phyloP scores from a whole-genome alignment of 306 rosid species.

The Medicago ruthenica region DNA sequence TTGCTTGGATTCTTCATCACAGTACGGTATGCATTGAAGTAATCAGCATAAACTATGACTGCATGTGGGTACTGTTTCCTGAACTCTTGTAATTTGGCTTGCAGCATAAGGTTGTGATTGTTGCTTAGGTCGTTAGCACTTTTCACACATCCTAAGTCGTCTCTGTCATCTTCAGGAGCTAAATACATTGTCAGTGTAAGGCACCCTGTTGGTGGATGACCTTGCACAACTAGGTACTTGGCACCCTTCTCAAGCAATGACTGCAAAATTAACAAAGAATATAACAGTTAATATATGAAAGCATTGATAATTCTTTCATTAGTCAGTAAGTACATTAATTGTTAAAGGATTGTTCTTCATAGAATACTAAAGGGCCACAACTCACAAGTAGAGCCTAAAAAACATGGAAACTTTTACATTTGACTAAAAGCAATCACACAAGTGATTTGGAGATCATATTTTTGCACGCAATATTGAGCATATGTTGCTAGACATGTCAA shows the following conservation, averaged over 20 bases:
- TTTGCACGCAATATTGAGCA: not conserved
- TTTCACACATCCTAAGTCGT: constrained; percentile 78
- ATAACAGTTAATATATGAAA: not conserved
- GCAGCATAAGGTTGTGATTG: constrained; percentile 61
- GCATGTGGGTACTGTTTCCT: constrained; percentile 71
- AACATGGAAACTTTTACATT: not conserved
- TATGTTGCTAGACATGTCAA: not conserved
- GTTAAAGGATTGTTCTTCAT: not conserved
- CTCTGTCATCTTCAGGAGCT: constrained; percentile 67
- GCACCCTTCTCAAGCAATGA: constrained; percentile 80
- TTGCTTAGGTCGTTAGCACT: constrained; percentile 66
- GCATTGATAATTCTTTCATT: not conserved
- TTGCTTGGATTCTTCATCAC: constrained; percentile 63
- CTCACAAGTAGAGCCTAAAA: no score
- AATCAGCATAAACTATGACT: constrained; percentile 74
- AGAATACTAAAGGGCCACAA: no score
- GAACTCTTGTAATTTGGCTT: constrained; percentile 55
- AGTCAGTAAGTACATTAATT: not conserved
- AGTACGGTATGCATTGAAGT: constrained; percentile 67
- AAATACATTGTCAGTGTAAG: constrained; percentile 71
- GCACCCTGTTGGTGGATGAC: constrained; percentile 79
- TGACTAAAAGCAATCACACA: not conserved
- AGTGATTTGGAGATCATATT: not conserved
- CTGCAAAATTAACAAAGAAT: constrained; percentile 53
- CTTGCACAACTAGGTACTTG: constrained; percentile 80